Conservation (phyloP, 768 basidiomycete species). For the Leccinum sublutescens region DNA sequence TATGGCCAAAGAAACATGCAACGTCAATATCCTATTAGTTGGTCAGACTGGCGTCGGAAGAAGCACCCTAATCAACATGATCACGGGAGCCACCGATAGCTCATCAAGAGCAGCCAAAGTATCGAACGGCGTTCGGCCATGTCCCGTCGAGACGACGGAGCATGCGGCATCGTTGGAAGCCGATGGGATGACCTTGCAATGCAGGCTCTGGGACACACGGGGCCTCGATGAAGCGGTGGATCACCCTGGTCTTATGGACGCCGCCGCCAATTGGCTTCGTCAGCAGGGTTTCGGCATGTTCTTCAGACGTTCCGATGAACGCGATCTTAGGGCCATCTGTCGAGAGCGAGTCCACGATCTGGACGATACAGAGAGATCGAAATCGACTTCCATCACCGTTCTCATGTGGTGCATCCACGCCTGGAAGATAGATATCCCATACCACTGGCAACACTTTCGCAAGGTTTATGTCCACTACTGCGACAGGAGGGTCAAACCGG, state of each 20-base stretch:
- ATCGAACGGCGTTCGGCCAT: slow-evolving; percentile 26
- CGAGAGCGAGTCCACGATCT: slow-evolving; percentile 16
- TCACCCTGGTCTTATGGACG: slow-evolving; percentile 20
- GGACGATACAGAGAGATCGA: slow-evolving; percentile 7
- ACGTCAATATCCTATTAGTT: slow-evolving; percentile 21
- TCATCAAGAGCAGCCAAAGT: slow-evolving; percentile 18
- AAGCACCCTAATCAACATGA: slow-evolving; percentile 30
- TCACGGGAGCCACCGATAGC: slow-evolving; percentile 13
- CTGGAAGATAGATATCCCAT: slow-evolving; percentile 27
- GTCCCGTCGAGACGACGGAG: slow-evolving; percentile 21
- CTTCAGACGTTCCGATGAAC: slow-evolving; percentile 19
- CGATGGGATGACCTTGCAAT: slow-evolving; percentile 9
- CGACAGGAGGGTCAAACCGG: slow-evolving; percentile 23
- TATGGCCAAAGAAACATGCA: neutral
- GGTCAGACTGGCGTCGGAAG: slow-evolving; percentile 31
- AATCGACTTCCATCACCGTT: slow-evolving; percentile 11
- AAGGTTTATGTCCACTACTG: slow-evolving; percentile 28
- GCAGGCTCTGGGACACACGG: slow-evolving; percentile 26
- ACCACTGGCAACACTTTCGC: slow-evolving; percentile 28
- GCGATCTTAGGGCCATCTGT: slow-evolving; percentile 22
- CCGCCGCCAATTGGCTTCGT: slow-evolving; percentile 20
- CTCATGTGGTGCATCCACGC: slow-evolving; percentile 32
- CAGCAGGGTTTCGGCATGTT: slow-evolving; percentile 18
- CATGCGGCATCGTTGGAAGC: slow-evolving; percentile 9
- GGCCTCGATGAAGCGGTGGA: slow-evolving; percentile 29